Base-by-base conservation (phyloP, 2,329 filamentous ascomycete species). In the Chalaropsis ovoidea region DNA sequence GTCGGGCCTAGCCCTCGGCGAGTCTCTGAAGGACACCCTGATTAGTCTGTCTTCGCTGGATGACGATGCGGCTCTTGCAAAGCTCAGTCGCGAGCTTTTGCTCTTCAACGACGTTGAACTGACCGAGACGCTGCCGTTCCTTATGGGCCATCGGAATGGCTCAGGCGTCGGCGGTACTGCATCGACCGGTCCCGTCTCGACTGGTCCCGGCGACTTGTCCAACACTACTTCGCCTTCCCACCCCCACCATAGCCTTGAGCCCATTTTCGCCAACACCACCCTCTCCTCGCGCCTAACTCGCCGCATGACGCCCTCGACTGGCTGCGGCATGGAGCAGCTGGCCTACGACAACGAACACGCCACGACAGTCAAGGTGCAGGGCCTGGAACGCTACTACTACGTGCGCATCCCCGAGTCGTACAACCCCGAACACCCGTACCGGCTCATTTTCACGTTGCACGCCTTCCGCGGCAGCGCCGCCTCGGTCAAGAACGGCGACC, bases 381-480 rank as follows among this genome's bases (percentile, higher is more conserved):
- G 73, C 67, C 74, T 74, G 67, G 70, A 69, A 42, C 72, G 76
- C 8, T 69, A 74, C 67, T 77, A 75, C 69, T 73, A 74, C 69
- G 68, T 78, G 58, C 70, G 71, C 62, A 67, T 76, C 22, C 76
- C 77, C 3, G 70, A 71, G 24, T 73, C 74, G 70, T 79, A 79
- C 70, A 71, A 79, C 69, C 70, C 70, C 52, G 74, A 68, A 67
- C 72, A 72, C 27, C 71, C 73, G 0, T 75, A 79, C 70, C 73
- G 73, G 47, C 72, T 79, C 43, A 74, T 80, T 66, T 77, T 78
- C 68, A 73, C 72, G 24, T 71, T 75, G 42, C 77, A 80, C 69
- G 75, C 73, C 69, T 73, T 76, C 52, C 72, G 73, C 47, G 76
- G 76, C 49, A 75, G 67, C 65, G 74, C 74, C 67, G 67, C 71